phyloP scores from a whole-genome alignment of 345 rosid genomes.

The Physaria fendleri region DNA sequence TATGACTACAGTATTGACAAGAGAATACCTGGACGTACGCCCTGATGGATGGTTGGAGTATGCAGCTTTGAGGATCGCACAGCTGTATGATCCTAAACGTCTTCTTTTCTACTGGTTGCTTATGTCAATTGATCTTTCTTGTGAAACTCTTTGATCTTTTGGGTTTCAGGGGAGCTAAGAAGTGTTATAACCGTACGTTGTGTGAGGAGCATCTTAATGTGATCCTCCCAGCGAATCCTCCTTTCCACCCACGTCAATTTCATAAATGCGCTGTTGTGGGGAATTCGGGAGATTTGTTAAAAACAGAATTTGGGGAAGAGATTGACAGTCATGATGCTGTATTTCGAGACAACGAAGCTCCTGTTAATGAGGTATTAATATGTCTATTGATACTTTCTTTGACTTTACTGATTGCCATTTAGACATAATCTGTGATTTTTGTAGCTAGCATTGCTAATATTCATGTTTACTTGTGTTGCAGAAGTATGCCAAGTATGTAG shows the following conservation, averaged over 20 bases:
- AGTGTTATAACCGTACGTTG: slow-evolving; percentile 72
- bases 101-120: not conserved
- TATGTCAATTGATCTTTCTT: slow-evolving; percentile 4
- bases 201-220: slow-evolving; percentile 87
- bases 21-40: slow-evolving; percentile 87
- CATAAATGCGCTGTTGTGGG: slow-evolving; percentile 88
- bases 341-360: slow-evolving; percentile 93
- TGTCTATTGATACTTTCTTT: not conserved
- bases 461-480: slow-evolving; percentile 26
- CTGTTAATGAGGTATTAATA: slow-evolving; percentile 64
- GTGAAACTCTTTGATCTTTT: slow-evolving; percentile 6
- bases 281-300: slow-evolving; percentile 87
- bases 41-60: slow-evolving; percentile 95
- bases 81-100: slow-evolving; percentile 48
- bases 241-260: slow-evolving; percentile 79
- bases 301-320: slow-evolving; percentile 81
- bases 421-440: not conserved
- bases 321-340: slow-evolving; percentile 94
- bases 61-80: slow-evolving; percentile 91
- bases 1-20: slow-evolving; percentile 91
- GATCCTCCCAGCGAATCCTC: slow-evolving; percentile 81
- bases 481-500: slow-evolving; percentile 89
- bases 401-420: not conserved
- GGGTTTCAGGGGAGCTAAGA: slow-evolving; percentile 65
- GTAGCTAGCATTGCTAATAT: slow-evolving; percentile 16